Percentiles rank a stretch among this genome's conserved stretches.
phyloP scores from a whole-genome alignment of 306 rosid species.

The Trichosanthes cucumerina region DNA sequence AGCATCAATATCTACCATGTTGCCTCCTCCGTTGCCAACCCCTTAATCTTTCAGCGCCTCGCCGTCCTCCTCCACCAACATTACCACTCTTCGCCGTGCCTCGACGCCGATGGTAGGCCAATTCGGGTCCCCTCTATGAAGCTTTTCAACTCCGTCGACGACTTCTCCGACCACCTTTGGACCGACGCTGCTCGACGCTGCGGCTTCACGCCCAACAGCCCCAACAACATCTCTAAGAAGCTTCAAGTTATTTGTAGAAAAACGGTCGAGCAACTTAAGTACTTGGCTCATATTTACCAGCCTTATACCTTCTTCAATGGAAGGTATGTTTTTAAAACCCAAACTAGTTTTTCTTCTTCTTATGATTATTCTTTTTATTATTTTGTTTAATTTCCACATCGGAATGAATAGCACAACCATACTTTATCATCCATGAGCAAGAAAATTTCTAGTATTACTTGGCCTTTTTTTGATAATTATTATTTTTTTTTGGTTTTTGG shows the following conservation, averaged over 20 bases:
- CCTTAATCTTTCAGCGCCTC: constrained; percentile 48
- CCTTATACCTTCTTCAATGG: constrained; percentile 93
- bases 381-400: too few species aligned
- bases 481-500: too few species aligned
- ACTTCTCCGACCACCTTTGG: constrained; percentile 76
- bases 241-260: constrained; percentile 62
- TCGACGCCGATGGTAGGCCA: constrained; percentile 64
- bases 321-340: too few species aligned
- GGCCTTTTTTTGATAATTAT: too few species aligned
- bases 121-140: constrained; percentile 71
- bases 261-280: constrained; percentile 81
- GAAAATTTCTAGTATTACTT: too few species aligned
- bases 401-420: too few species aligned
- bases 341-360: too few species aligned
- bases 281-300: constrained; percentile 76
- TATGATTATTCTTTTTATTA: too few species aligned
- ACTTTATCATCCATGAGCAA: too few species aligned
- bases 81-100: constrained; percentile 57
- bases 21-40: constrained; percentile 85
- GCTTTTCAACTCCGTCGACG: constrained; percentile 67
- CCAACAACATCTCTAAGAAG: constrained; percentile 44
- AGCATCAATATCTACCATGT: constrained; percentile 75
- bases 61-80: constrained; percentile 54
- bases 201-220: constrained; percentile 40
- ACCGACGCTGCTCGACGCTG: constrained; percentile 49